Evolutionary conservation across 768 basidiomycete genomes (phyloP).

Genomic region (Tephrocybe sp.): DNA sequence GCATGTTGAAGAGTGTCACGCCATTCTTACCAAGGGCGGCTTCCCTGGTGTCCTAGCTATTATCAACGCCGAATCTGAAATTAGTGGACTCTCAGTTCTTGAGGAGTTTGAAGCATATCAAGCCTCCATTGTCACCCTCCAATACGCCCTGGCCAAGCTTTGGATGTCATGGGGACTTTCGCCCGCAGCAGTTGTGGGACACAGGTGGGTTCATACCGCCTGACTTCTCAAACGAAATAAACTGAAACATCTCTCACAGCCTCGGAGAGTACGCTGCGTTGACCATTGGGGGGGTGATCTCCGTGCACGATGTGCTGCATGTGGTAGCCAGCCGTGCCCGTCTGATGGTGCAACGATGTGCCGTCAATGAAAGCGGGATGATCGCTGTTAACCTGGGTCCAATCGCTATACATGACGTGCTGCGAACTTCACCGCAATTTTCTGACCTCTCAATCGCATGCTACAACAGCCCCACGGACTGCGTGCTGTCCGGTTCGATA

Average conservation of each 20-base stretch:
- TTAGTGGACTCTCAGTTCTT: slow-evolving; percentile 18
- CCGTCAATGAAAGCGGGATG: slow-evolving; percentile 54
- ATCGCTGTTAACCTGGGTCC: slow-evolving; percentile 47
- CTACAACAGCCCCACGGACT: slow-evolving; percentile 57
- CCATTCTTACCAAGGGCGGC: slow-evolving; percentile 44
- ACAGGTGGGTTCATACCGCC: slow-evolving; percentile 55
- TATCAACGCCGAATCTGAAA: slow-evolving; percentile 29
- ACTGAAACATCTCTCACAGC: slow-evolving; percentile 34
- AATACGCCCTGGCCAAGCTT: slow-evolving; percentile 60
- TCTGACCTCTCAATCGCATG: slow-evolving; percentile 53
- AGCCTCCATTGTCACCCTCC: slow-evolving; percentile 56
- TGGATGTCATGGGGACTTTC: slow-evolving; percentile 72
- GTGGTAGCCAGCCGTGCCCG: slow-evolving; percentile 59
- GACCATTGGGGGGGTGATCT: slow-evolving; percentile 58
- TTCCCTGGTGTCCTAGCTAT: slow-evolving; percentile 51
- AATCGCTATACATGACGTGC: slow-evolving; percentile 30
- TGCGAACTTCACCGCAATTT: slow-evolving; percentile 33
- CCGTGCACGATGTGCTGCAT: slow-evolving; percentile 53
- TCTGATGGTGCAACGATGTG: slow-evolving; percentile 54
- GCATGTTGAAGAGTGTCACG: slow-evolving; percentile 60
- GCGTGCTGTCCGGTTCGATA: slow-evolving; percentile 59
- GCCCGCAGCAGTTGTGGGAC: slow-evolving; percentile 65
- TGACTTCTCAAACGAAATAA: not conserved
- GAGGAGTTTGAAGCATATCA: slow-evolving; percentile 50
- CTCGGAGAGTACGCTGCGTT: slow-evolving; percentile 78